These are phyloP conservation scores for Coemansia sp. DNA, from an alignment of 371 early-diverging fungal species.

Conservation along the genomic window DNA sequence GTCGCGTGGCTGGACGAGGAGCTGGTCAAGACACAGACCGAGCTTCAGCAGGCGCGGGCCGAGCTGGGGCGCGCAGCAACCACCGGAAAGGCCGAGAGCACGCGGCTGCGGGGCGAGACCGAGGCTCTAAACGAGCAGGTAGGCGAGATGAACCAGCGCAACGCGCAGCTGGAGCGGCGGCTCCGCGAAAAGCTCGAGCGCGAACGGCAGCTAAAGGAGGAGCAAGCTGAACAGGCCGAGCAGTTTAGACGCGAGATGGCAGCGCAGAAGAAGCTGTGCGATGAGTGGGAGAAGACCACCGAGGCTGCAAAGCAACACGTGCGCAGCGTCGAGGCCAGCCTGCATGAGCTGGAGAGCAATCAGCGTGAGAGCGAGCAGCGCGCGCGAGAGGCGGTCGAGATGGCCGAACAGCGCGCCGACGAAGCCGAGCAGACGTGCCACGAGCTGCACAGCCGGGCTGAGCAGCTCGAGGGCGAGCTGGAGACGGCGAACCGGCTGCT, in stretches of 20 bases:
- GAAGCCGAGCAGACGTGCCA: conserved; percentile 16
- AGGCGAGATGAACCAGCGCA: conserved; percentile 29
- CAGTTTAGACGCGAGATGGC: conserved; percentile 69
- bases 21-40: conserved; percentile 48
- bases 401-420: conserved; percentile 27
- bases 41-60: conserved; percentile 49
- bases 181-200: conserved; percentile 45
- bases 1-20: conserved; percentile 60
- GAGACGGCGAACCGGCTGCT: conserved; percentile 47
- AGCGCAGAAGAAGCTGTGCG: conserved; percentile 61
- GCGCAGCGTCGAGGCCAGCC: conserved; percentile 53
- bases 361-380: conserved; percentile 21
- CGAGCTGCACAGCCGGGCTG: not conserved
- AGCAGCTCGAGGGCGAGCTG: conserved; percentile 38
- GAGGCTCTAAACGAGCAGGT: conserved; percentile 51
- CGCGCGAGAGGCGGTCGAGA: conserved; percentile 9
- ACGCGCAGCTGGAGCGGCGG: conserved; percentile 52
- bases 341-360: conserved; percentile 36
- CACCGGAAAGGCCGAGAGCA: conserved; percentile 52
- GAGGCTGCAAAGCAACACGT: conserved; percentile 56
- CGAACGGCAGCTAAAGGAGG: conserved; percentile 56
- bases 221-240: conserved; percentile 56
- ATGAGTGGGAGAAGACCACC: conserved; percentile 58
- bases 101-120: conserved; percentile 29
- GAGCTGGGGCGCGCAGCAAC: conserved; percentile 44